phyloP scores from a whole-genome alignment of 441 rosid species.

The Raphanus hybrid region DNA sequence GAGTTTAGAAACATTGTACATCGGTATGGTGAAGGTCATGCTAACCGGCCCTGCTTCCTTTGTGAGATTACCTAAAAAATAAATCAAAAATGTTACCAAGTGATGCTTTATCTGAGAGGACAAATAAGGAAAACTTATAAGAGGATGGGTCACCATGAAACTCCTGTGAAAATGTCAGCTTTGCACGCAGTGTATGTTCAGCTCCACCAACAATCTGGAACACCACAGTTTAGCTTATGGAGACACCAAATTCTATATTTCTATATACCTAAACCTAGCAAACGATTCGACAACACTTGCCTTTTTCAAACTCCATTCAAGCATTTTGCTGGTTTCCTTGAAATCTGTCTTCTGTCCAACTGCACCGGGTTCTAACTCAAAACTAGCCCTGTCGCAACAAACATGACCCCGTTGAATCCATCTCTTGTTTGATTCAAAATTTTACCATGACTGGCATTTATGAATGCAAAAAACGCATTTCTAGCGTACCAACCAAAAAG shows the following conservation, averaged over 20 bases:
- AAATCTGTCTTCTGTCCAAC: slow-evolving; percentile 92
- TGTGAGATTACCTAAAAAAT: slow-evolving; percentile 76
- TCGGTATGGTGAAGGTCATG: slow-evolving; percentile 96
- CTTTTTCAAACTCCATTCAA: slow-evolving; percentile 96
- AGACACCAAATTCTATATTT: slow-evolving; percentile 19
- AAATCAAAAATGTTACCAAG: background rate
- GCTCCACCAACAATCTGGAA: slow-evolving; percentile 92
- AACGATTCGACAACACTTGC: slow-evolving; percentile 43
- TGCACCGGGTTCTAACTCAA: slow-evolving; percentile 86
- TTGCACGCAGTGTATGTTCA: slow-evolving; percentile 89
- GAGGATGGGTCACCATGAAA: slow-evolving; percentile 61
- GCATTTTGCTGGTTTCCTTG: slow-evolving; percentile 83
- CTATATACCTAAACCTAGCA: background rate
- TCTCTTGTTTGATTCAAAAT: background rate
- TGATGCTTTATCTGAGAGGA: background rate
- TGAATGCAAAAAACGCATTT: background rate
- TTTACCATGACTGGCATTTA: background rate
- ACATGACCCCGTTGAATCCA: slow-evolving; percentile 8
- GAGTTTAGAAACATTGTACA: slow-evolving; percentile 91
- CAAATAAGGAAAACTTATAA: background rate
- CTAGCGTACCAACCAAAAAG: slow-evolving; percentile 1
- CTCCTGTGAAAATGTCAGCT: slow-evolving; percentile 92
- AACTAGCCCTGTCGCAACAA: slow-evolving; percentile 69
- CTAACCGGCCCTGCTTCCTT: slow-evolving; percentile 98
- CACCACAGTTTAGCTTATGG: slow-evolving; percentile 24